phyloP scores from a whole-genome alignment of 2,329 filamentous ascomycete genomes.

The Xylariaceae sp. region DNA sequence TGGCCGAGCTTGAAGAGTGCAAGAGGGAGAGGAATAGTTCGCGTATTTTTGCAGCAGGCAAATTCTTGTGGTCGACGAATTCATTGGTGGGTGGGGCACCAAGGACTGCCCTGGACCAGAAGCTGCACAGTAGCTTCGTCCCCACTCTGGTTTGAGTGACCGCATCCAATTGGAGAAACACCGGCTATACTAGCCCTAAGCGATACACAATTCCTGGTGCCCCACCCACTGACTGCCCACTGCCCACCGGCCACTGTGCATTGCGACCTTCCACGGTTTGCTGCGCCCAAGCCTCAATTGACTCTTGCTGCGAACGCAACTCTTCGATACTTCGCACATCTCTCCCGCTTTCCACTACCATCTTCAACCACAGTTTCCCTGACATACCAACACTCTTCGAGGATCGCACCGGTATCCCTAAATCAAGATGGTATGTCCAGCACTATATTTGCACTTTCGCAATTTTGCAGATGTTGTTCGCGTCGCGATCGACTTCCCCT shows the following conservation, averaged over 20 bases:
- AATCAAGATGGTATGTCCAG: constrained; percentile 57
- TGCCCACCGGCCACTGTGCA: no score
- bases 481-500: not conserved
- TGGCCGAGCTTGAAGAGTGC: constrained; percentile 13
- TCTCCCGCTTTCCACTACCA: constrained; percentile 18
- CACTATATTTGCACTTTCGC: not conserved
- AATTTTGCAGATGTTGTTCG: no score
- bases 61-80: constrained; percentile 7
- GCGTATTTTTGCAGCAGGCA: constrained; percentile 6
- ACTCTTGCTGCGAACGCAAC: constrained; percentile 5
- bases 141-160: not conserved
- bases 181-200: constrained; percentile 25
- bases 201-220: constrained; percentile 21
- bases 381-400: constrained; percentile 51
- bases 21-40: constrained; percentile 11
- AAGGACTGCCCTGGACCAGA: constrained; percentile 1
- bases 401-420: constrained; percentile 59
- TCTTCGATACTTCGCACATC: constrained; percentile 14
- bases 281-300: not conserved
- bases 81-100: constrained; percentile 10
- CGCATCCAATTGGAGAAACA: constrained; percentile 24
- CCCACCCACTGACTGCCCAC: not conserved
- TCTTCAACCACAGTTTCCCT: constrained; percentile 13
- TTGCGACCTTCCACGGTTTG: not conserved
- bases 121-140: not conserved